phyloP scores from a whole-genome alignment of 768 basidiomycete species.

The Fistulinella prunicolor region DNA sequence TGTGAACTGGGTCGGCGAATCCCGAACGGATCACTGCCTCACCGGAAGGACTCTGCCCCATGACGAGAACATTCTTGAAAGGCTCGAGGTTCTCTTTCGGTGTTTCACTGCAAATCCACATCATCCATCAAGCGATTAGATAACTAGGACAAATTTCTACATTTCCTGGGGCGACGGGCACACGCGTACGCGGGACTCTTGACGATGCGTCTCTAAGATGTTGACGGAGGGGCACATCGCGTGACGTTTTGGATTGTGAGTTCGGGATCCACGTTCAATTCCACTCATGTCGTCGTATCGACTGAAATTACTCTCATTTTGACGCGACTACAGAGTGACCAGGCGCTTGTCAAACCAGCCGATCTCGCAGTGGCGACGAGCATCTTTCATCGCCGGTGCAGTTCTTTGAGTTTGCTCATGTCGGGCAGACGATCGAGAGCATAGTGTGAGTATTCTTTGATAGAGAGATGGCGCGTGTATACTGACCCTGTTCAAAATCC shows the following conservation, averaged over 20 bases:
- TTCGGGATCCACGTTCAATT: constrained; percentile 1
- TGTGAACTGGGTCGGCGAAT: no score
- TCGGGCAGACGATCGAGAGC: constrained; percentile 95
- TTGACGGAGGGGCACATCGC: constrained; percentile 74
- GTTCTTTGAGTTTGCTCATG: constrained; percentile 96
- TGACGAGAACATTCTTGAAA: no score
- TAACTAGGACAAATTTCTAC: constrained; percentile 78
- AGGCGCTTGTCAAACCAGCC: constrained; percentile 87
- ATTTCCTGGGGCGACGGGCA: constrained; percentile 86
- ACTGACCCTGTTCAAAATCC: constrained; percentile 41
- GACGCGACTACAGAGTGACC: constrained; percentile 87
- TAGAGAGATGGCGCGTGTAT: constrained; percentile 76
- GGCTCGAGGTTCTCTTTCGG: constrained; percentile 97
- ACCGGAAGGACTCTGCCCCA: no score
- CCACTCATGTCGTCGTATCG: no score
- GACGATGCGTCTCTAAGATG: constrained; percentile 88
- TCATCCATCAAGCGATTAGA: constrained; percentile 91
- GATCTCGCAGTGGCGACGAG: constrained; percentile 78
- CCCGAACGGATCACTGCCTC: no score
- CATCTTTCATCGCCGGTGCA: constrained; percentile 91
- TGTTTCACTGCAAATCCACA: constrained; percentile 87
- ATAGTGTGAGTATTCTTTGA: constrained; percentile 99
- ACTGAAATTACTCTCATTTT: no score
- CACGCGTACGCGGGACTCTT: constrained; percentile 85
- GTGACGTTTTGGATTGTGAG: constrained; percentile 75